Evolutionary conservation across 805 yeast genomes (phyloP), one percentile per base, ranked within the genome.

Genomic region (Danielia oregonensis): DNA sequence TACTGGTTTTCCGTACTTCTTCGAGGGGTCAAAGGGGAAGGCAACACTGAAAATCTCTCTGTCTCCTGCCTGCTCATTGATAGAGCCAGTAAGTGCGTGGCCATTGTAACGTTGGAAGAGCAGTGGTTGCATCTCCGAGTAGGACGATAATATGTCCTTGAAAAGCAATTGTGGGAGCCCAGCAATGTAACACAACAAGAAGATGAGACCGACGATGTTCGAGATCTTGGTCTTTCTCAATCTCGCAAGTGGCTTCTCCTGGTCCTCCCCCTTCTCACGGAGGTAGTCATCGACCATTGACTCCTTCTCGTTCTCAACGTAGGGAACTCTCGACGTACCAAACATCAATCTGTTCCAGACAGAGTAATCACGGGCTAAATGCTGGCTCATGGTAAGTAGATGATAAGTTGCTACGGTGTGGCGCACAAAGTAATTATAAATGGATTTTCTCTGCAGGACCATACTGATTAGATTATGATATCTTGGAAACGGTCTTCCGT

Each of bases 401-500:
- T 6, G 7, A 21, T 9, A 4, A 30, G 17, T 11, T 11, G 23
- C 11, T 17, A 17, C 9, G 14, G 7, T n/a, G 14, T 12, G n/a
- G n/a, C n/a, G n/a, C n/a, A n/a, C n/a, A n/a, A n/a, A 8, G 7
- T 11, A 7, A 7, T 24, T n/a, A 18, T 5, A 16, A 17, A n/a
- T n/a, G n/a, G n/a, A n/a, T n/a, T n/a, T n/a, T n/a, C n/a, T n/a
- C n/a, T n/a, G n/a, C n/a, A n/a, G n/a, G n/a, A n/a, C n/a, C n/a
- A n/a, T n/a, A n/a, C 22, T 9, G 9, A 12, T 19, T 22, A 40
- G 11, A 32, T 42, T 9, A 38, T 22, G 15, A 82, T 76, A 39
- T 74, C 71, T 36, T 69, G 72, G 57, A 82, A 86, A 47, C 88
- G 65, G 19, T 76, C 81, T 48, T 87, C 95, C 21, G 74, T 72